phyloP scores from a whole-genome alignment of 2,329 filamentous ascomycete genomes.

The Beauveria bassiana region DNA sequence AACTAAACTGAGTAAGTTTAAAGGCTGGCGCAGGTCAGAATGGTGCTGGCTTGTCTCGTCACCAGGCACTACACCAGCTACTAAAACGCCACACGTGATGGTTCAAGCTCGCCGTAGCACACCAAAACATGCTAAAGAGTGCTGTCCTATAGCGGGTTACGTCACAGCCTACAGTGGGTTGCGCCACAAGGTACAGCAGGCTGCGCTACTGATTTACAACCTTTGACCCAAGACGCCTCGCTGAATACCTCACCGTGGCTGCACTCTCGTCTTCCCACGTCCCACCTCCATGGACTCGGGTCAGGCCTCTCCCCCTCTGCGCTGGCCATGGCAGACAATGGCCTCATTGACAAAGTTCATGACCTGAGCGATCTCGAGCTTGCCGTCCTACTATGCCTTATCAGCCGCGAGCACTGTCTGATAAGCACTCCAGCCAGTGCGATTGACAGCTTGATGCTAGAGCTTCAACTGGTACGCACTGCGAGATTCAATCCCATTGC shows the following conservation, averaged over 20 bases:
- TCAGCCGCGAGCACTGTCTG: conserved; percentile 80
- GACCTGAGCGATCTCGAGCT: conserved; percentile 81
- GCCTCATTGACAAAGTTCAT: conserved; percentile 62
- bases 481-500: no score
- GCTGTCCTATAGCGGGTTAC: neutral
- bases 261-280: neutral
- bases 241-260: neutral
- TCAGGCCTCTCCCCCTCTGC: conserved; percentile 10
- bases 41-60: neutral
- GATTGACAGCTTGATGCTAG: conserved; percentile 62
- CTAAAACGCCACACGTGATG: conserved; percentile 12
- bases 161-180: neutral
- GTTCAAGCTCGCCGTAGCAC: neutral
- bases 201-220: neutral
- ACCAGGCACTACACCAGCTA: neutral
- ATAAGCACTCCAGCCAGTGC: conserved; percentile 61
- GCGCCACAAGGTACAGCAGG: neutral
- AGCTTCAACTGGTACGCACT: conserved; percentile 57
- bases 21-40: neutral
- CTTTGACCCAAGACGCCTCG: no score
- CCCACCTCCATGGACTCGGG: neutral
- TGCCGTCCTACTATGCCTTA: conserved; percentile 72
- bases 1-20: neutral
- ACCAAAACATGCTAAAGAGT: neutral
- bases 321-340: conserved; percentile 52